These are phyloP conservation scores for Parietaria judaica DNA, from an alignment of 306 rosid species.

Conservation along the genomic window DNA sequence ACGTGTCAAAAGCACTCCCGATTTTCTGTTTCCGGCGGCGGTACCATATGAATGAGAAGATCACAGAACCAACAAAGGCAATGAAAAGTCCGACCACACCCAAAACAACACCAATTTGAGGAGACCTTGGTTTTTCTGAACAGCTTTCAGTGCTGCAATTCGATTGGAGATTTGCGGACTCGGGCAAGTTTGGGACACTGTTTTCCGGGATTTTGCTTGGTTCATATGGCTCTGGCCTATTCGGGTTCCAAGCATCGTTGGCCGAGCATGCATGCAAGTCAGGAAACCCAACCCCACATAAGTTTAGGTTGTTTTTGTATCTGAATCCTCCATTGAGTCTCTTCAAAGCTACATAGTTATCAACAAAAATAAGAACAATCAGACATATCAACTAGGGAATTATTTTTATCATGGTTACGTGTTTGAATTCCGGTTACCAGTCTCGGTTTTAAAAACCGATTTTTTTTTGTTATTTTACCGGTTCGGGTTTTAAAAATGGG, in stretches of 20 bases:
- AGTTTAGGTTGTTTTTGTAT: slow-evolving; percentile 52
- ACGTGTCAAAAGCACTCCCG: slow-evolving; percentile 29
- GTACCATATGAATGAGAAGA: slow-evolving; percentile 28
- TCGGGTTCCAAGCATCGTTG: slow-evolving; percentile 33
- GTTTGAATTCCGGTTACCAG: too few species aligned
- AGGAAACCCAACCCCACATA: slow-evolving; percentile 67
- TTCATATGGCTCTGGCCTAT: slow-evolving; percentile 62
- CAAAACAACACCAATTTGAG: slow-evolving; percentile 40
- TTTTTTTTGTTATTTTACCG: too few species aligned
- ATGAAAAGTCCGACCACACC: slow-evolving; percentile 38
- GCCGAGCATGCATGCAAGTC: slow-evolving; percentile 42
- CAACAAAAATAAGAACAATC: too few species aligned
- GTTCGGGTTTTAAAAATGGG: too few species aligned
- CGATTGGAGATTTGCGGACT: slow-evolving; percentile 34
- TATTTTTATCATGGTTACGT: too few species aligned
- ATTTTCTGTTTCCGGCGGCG: slow-evolving; percentile 34
- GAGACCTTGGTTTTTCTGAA: slow-evolving; percentile 36
- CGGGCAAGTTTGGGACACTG: slow-evolving; percentile 36
- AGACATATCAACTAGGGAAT: too few species aligned
- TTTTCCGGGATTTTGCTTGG: slow-evolving; percentile 34
- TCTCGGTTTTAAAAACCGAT: too few species aligned
- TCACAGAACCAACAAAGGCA: slow-evolving; percentile 25
- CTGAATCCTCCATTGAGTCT: slow-evolving; percentile 49
- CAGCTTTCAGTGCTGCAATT: slow-evolving; percentile 38
- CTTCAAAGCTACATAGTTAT: slow-evolving; percentile 37